Evolutionary conservation across 768 basidiomycete species (phyloP).

Genomic region (Auriscalpium orientale): DNA sequence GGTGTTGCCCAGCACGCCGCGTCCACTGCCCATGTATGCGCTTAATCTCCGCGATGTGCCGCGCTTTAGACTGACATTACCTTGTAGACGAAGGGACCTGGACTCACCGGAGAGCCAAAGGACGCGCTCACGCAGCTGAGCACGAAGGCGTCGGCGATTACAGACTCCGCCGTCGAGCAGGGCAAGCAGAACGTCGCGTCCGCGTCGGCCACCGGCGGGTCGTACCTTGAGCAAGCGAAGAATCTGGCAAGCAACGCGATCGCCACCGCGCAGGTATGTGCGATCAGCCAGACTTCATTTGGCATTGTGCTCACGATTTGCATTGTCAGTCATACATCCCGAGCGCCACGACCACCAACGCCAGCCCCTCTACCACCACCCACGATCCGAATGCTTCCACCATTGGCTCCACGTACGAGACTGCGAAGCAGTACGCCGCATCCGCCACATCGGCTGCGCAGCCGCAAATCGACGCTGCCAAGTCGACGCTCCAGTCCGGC

Average conservation of each 20-base stretch:
- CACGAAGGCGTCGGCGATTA: constrained; percentile 27
- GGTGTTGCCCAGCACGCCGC: constrained; percentile 47
- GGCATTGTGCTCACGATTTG: background rate
- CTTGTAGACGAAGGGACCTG: constrained; percentile 4
- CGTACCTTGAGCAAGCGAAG: constrained; percentile 52
- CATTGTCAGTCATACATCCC: constrained; percentile 10
- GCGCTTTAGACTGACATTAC: background rate
- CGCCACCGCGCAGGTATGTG: constrained; percentile 37
- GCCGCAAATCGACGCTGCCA: constrained; percentile 35
- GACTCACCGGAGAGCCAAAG: background rate
- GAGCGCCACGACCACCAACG: constrained; percentile 19
- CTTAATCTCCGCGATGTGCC: background rate
- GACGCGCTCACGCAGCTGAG: constrained; percentile 24
- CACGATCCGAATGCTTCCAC: constrained; percentile 24
- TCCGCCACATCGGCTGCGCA: constrained; percentile 22
- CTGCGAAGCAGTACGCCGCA: constrained; percentile 27
- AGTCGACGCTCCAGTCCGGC: constrained; percentile 31
- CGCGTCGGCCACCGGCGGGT: constrained; percentile 36
- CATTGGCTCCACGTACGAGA: constrained; percentile 23
- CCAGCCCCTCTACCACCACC: constrained; percentile 25
- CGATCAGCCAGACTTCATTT: background rate
- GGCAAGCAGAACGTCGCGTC: constrained; percentile 44
- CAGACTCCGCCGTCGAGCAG: constrained; percentile 47
- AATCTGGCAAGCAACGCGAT: constrained; percentile 35
- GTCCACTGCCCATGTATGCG: constrained; percentile 40